Conservation (phyloP, 257 asterid species). For the Ilex asprella region DNA sequence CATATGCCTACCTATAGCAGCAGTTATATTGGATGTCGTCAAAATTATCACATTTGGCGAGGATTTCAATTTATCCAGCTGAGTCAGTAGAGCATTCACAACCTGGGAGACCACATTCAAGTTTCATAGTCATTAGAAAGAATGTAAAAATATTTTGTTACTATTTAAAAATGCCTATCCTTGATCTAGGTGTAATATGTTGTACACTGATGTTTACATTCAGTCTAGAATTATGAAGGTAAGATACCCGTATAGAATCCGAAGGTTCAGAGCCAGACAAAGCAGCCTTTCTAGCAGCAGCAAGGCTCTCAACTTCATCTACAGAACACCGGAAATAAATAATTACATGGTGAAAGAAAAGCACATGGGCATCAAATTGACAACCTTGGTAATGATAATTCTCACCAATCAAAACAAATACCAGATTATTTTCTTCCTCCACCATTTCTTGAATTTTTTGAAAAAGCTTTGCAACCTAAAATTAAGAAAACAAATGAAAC, state of each 20-base stretch:
- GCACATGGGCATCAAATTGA: slow-evolving; percentile 9
- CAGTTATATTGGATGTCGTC: slow-evolving; percentile 95
- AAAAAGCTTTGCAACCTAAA: slow-evolving; percentile 93
- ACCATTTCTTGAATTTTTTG: slow-evolving; percentile 32
- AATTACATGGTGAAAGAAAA: slow-evolving; percentile 9
- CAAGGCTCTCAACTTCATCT: slow-evolving; percentile 99
- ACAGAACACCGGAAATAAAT: slow-evolving; percentile 15
- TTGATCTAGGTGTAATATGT: background rate
- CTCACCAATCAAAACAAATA: slow-evolving; percentile 96
- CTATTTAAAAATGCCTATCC: background rate
- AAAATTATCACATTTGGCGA: slow-evolving; percentile 85
- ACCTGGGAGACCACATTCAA: slow-evolving; percentile 51
- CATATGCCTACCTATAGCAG: slow-evolving; percentile 80
- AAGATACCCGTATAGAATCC: slow-evolving; percentile 88
- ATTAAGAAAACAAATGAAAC: background rate
- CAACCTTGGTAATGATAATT: slow-evolving; percentile 14
- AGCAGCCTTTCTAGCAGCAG: slow-evolving; percentile 99
- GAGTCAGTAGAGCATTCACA: slow-evolving; percentile 94
- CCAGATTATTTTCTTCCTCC: slow-evolving; percentile 14
- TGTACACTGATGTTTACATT: background rate
- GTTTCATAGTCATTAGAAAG: slow-evolving; percentile 12
- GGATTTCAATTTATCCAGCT: slow-evolving; percentile 87
- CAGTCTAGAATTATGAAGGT: slow-evolving; percentile 8
- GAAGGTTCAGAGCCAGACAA: slow-evolving; percentile 99
- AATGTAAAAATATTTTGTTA: background rate